phyloP scores from a whole-genome alignment of 345 rosid species.

The Cardamine chenopodiifolia region DNA sequence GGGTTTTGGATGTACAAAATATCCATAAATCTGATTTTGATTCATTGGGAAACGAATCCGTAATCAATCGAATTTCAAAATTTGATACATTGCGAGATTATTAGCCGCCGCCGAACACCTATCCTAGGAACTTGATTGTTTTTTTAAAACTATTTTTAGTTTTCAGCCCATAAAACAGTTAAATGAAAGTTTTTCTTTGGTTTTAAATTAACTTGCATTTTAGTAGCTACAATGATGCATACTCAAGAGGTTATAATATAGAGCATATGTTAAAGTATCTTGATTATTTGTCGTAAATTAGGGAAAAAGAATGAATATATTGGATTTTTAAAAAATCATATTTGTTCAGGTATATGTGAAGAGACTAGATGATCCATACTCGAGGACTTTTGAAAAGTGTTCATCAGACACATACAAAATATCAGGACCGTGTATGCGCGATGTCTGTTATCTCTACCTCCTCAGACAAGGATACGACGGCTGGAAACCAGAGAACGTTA shows the following conservation, averaged over 20 bases:
- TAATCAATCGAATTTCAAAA: too few species aligned
- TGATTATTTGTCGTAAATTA: not conserved
- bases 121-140: not conserved
- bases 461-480: conserved; percentile 66
- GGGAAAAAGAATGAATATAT: not conserved
- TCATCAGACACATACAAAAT: conserved; percentile 61
- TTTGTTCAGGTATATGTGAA: conserved; percentile 53
- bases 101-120: too few species aligned
- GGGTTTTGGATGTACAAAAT: conserved; percentile 14
- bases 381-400: conserved; percentile 59
- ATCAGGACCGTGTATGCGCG: conserved; percentile 61
- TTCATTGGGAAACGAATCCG: not conserved
- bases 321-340: not conserved
- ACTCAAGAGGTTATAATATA: not conserved
- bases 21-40: not conserved
- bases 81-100: too few species aligned
- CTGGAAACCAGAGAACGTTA: conserved; percentile 66
- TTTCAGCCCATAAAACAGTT: not conserved
- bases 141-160: not conserved
- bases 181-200: too few species aligned
- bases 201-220: not conserved
- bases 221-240: not conserved
- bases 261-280: not conserved
- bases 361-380: conserved; percentile 57
- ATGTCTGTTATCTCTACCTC: conserved; percentile 61